A percentile compares a stretch with the other conserved stretches of the same genome.
These are phyloP conservation scores for Physcomitrellopsis africana DNA, from an alignment of 225 moss, liverwort and hornwort genomes.

Conservation along the genomic window DNA sequence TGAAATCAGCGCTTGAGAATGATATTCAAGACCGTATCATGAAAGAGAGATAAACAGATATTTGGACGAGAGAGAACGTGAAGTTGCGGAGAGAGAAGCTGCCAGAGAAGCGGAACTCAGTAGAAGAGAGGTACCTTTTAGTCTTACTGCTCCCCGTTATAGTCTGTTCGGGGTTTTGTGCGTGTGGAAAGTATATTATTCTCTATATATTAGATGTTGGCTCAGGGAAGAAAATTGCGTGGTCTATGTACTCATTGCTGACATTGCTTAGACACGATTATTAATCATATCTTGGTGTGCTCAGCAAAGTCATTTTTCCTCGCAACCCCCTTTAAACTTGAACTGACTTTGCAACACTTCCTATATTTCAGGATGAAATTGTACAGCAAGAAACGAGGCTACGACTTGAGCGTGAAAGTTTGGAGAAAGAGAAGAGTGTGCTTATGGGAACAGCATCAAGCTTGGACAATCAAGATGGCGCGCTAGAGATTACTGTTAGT, in stretches of 20 bases:
- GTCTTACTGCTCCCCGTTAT: not conserved
- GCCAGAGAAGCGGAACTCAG: constrained; percentile 94
- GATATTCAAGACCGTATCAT: constrained; percentile 96
- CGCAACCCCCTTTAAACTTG: not conserved
- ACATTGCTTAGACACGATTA: not conserved
- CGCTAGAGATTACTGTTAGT: constrained; percentile 92
- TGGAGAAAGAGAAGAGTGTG: constrained; percentile 98
- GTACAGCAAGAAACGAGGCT: constrained; percentile 86
- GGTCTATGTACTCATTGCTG: not conserved
- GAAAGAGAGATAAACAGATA: constrained; percentile 97
- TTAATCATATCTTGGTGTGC: not conserved
- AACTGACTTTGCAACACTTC: not conserved
- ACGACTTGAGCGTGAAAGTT: constrained; percentile 82
- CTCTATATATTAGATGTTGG: not conserved
- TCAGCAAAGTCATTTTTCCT: not conserved
- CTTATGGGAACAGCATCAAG: constrained; percentile 94
- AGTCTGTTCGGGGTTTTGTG: not conserved
- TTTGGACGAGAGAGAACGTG: constrained; percentile 92
- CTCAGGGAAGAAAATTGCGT: not conserved
- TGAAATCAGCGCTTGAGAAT: constrained; percentile 86
- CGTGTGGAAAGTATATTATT: not conserved
- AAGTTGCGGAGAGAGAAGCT: constrained; percentile 93
- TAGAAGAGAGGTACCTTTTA: constrained; percentile 74
- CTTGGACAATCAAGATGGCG: constrained; percentile 94
- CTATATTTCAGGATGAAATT: constrained; percentile 72